These are phyloP conservation scores for Endocladia muricata DNA, from an alignment of 31 red algal species.

Conservation along the genomic window DNA sequence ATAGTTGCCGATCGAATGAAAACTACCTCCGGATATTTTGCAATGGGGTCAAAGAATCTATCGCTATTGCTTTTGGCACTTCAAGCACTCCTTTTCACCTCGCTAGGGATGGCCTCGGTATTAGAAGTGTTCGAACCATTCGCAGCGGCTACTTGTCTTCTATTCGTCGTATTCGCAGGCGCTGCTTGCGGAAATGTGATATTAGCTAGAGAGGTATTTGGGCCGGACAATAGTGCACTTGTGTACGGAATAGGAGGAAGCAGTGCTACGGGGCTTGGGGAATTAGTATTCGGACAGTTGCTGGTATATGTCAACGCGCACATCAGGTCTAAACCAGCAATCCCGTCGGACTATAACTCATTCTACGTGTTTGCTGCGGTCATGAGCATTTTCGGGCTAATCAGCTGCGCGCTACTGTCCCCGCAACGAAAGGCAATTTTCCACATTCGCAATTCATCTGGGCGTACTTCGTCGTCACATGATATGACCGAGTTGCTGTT, in stretches of 20 bases:
- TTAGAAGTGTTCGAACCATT: constrained; percentile 11
- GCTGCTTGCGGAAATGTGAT: constrained; percentile 8
- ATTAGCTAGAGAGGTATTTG: constrained; percentile 26
- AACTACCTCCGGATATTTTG: not conserved
- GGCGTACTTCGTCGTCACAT: no score
- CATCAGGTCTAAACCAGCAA: no score
- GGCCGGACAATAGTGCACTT: constrained; percentile 27
- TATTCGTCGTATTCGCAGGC: constrained; percentile 27
- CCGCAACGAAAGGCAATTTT: no score
- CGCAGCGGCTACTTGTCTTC: not conserved
- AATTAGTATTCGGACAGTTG: not conserved
- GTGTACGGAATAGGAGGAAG: constrained; percentile 43
- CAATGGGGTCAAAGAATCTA: constrained; percentile 2
- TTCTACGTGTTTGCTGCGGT: no score
- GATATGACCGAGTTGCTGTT: no score
- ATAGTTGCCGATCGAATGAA: not conserved
- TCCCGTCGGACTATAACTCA: no score
- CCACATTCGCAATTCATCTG: no score
- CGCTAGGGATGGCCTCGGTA: not conserved
- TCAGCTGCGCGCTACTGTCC: no score
- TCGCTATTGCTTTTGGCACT: not conserved
- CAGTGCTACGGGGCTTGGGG: constrained; percentile 31
- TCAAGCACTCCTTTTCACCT: constrained; percentile 8
- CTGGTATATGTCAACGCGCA: constrained; percentile 5
- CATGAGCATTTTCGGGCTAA: no score